Evolutionary conservation across 768 basidiomycete species (phyloP).

Genomic region (Suillus sp.): DNA sequence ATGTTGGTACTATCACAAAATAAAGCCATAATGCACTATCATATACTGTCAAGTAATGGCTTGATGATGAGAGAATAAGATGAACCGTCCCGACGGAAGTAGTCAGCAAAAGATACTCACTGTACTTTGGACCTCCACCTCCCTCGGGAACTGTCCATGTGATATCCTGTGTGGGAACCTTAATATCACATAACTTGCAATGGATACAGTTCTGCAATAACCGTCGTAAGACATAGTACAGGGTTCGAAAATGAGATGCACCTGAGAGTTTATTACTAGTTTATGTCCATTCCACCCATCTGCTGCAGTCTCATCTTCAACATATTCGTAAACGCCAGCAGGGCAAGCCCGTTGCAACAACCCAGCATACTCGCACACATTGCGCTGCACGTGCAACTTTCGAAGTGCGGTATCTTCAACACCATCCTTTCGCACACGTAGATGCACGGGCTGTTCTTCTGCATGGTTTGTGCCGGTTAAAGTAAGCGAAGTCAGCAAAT

Average conservation of each 20-base stretch:
- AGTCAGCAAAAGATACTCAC: slow-evolving; percentile 44
- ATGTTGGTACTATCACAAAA: not conserved
- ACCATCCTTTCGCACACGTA: slow-evolving; percentile 57
- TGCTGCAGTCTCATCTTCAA: slow-evolving; percentile 61
- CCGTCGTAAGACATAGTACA: slow-evolving; percentile 5
- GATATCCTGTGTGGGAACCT: slow-evolving; percentile 95
- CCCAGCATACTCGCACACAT: slow-evolving; percentile 82
- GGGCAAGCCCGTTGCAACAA: slow-evolving; percentile 90
- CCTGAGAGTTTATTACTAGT: slow-evolving; percentile 96
- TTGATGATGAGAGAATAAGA: not conserved
- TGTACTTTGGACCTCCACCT: slow-evolving; percentile 95
- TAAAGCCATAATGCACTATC: not conserved
- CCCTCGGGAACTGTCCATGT: slow-evolving; percentile 98
- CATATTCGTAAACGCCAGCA: slow-evolving; percentile 96
- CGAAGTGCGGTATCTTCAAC: slow-evolving; percentile 47
- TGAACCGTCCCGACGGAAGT: not conserved
- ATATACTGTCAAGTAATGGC: slow-evolving; percentile 3
- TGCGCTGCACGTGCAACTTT: slow-evolving; percentile 69
- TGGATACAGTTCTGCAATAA: slow-evolving; percentile 79
- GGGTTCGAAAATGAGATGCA: slow-evolving; percentile 33
- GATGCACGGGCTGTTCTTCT: slow-evolving; percentile 94
- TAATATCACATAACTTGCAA: slow-evolving; percentile 95
- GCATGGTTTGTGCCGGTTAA: slow-evolving; percentile 94
- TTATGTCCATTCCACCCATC: slow-evolving; percentile 81
- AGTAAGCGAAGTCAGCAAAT: slow-evolving; percentile 86